These are phyloP conservation scores for Rosa chinensis DNA, from an alignment of 306 rosid species.

Conservation along the genomic window DNA sequence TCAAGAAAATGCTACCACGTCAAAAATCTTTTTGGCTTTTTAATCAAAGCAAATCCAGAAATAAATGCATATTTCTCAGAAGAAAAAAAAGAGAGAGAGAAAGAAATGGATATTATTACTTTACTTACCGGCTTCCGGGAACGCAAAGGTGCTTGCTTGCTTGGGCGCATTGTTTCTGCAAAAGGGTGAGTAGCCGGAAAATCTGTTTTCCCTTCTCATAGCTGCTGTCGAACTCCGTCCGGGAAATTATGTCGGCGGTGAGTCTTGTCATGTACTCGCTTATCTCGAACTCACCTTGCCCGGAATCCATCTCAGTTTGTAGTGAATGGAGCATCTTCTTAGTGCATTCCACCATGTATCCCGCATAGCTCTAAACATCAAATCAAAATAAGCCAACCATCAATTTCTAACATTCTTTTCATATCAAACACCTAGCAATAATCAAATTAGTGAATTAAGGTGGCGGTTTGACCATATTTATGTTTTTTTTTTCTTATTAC, in stretches of 20 bases:
- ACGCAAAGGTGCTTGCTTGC: slow-evolving; percentile 78
- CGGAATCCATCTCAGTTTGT: slow-evolving; percentile 38
- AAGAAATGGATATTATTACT: neutral
- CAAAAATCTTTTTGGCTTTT: slow-evolving; percentile 12
- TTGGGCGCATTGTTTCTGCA: slow-evolving; percentile 78
- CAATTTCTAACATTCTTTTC: neutral
- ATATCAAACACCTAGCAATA: neutral
- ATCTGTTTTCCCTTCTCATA: slow-evolving; percentile 80
- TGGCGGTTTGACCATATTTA: neutral
- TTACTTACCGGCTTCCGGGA: slow-evolving; percentile 90
- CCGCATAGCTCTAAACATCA: slow-evolving; percentile 72
- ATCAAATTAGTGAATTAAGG: neutral
- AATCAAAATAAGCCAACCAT: slow-evolving; percentile 6
- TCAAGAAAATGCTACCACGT: slow-evolving; percentile 6
- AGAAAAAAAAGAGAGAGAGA: neutral
- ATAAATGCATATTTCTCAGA: neutral
- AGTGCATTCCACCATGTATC: slow-evolving; percentile 94
- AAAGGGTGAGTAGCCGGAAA: slow-evolving; percentile 58
- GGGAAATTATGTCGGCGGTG: slow-evolving; percentile 82
- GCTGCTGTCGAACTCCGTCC: slow-evolving; percentile 74
- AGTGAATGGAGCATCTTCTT: slow-evolving; percentile 66
- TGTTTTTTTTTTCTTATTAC: neutral
- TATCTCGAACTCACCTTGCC: slow-evolving; percentile 69
- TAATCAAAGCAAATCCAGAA: neutral
- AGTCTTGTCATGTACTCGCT: slow-evolving; percentile 64